These are phyloP conservation scores for Gossypium thurberi DNA, from an alignment of 345 rosid species.

Conservation along the genomic window DNA sequence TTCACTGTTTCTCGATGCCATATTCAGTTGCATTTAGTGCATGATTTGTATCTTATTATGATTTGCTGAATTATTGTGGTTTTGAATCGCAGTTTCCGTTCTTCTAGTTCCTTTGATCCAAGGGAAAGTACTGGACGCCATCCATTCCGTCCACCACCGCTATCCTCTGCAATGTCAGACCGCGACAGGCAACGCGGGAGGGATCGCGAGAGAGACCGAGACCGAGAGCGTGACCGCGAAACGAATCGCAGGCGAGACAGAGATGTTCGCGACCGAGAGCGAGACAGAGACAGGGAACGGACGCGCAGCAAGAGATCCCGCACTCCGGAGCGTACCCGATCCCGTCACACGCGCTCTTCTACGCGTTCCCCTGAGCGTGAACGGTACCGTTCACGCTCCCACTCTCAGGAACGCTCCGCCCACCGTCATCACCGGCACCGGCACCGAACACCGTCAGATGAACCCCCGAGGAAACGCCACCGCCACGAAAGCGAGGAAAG, in stretches of 20 bases:
- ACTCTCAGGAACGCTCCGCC: slow-evolving; percentile 45
- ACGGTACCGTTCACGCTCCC: slow-evolving; percentile 43
- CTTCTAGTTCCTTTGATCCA: not conserved
- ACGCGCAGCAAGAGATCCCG: slow-evolving; percentile 60
- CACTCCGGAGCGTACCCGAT: slow-evolving; percentile 46
- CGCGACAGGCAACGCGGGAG: slow-evolving; percentile 31
- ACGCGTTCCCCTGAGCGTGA: slow-evolving; percentile 51
- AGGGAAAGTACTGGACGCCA: not conserved
- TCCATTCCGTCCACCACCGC: not conserved
- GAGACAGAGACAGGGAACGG: slow-evolving; percentile 51
- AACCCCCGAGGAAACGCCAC: slow-evolving; percentile 47
- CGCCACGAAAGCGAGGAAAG: slow-evolving; percentile 41
- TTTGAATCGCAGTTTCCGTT: not conserved
- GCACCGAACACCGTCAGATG: slow-evolving; percentile 55
- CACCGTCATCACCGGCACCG: slow-evolving; percentile 41
- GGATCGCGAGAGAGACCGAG: slow-evolving; percentile 25
- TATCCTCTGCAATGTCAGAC: slow-evolving; percentile 24
- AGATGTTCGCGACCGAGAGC: slow-evolving; percentile 41
- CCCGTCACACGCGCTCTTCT: slow-evolving; percentile 47
- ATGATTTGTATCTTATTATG: too few relatives aligned
- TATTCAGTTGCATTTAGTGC: too few relatives aligned
- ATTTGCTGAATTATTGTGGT: too few relatives aligned
- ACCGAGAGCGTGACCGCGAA: slow-evolving; percentile 37
- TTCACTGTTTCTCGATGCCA: too few relatives aligned
- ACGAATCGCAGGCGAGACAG: slow-evolving; percentile 35